Evolutionary conservation across 108 stramenopile genomes (phyloP).

Genomic region (Mediolabrus comicus): DNA sequence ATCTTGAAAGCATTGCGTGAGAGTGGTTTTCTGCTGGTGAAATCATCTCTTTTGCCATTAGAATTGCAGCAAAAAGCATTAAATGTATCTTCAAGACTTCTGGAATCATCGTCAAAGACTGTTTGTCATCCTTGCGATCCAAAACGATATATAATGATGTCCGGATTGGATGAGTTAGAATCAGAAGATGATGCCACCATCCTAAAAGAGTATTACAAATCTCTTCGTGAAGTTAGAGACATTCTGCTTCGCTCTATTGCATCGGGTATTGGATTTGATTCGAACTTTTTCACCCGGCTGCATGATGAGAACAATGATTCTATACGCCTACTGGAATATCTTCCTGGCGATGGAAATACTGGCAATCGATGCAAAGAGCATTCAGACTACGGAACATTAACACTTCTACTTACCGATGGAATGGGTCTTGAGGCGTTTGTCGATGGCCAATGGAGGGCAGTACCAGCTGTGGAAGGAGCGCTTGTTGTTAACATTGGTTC

Average conservation of each 20-base stretch:
- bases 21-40: conserved; percentile 65
- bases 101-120: conserved; percentile 16
- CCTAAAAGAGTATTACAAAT: conserved; percentile 46
- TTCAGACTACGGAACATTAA: conserved; percentile 74
- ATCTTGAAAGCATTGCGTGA: conserved; percentile 31
- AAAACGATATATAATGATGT: conserved; percentile 62
- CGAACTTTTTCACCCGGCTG: conserved; percentile 43
- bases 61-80: conserved; percentile 52
- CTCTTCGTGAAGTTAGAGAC: conserved; percentile 43
- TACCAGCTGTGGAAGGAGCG: conserved; percentile 56
- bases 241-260: conserved; percentile 52
- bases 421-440: conserved; percentile 60
- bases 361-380: conserved; percentile 76
- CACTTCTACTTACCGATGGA: conserved; percentile 62
- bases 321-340: conserved; percentile 57
- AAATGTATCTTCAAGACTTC: conserved; percentile 39
- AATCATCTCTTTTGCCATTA: conserved; percentile 33
- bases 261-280: conserved; percentile 49
- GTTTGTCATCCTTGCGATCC: conserved; percentile 70
- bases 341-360: conserved; percentile 14
- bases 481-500: conserved; percentile 69
- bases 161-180: conserved; percentile 14
- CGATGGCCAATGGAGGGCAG: conserved; percentile 48
- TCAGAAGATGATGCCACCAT: background rate
- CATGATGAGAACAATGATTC: conserved; percentile 57